Evolutionary conservation across 495 filamentous ascomycete species (phyloP), one percentile per base, ranked within the genome.

Genomic region (Terfezia boudieri): DNA sequence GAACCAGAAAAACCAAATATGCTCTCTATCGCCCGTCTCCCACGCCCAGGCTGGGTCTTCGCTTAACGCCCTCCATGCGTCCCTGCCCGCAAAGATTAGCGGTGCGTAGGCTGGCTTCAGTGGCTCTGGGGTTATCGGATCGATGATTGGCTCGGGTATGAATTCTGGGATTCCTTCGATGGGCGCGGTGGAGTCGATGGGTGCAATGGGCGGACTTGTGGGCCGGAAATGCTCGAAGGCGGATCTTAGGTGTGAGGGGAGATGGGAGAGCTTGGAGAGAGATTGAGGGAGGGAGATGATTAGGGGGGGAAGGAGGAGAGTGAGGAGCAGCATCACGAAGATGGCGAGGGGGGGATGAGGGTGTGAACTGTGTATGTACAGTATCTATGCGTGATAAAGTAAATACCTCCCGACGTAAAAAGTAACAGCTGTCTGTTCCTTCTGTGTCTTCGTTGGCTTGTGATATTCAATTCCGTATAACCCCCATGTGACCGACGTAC

Each of bases 331-430:
- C 9, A 23, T 37, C 55, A 43, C 49, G 16, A 54, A 51, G 20
- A 35, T 53, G 1, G 43, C 38, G 36, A 48, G 32, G 20, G 58
- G 36, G 37, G 60, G 55, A 36, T 55, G 55, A 37, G 57, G 60
- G 20, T 54, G 26, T 4, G 26, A 1, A 32, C 26, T 32, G 2
- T 7, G 7, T 7, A 7, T 32, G 26, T 20, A 20, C 20, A 20
- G 20, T 20, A 20, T 32, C 1, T 32, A 32, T 32, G 26, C 4
- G 26, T 32, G 1, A 32, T 32, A 32, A 32, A 7, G 26, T 32
- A 32, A 32, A 32, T 32, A 32, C 26, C 26, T 32, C 26, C 26
- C 7, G 1, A 7, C 26, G 26, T 32, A 32, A 32, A 26, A 32
- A 32, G 7, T 32, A 32, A 32, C 26, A 32, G 26, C 26, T 32